Conservation (phyloP, 2,329 filamentous ascomycete genomes). For the Venturiaceae sp. region DNA sequence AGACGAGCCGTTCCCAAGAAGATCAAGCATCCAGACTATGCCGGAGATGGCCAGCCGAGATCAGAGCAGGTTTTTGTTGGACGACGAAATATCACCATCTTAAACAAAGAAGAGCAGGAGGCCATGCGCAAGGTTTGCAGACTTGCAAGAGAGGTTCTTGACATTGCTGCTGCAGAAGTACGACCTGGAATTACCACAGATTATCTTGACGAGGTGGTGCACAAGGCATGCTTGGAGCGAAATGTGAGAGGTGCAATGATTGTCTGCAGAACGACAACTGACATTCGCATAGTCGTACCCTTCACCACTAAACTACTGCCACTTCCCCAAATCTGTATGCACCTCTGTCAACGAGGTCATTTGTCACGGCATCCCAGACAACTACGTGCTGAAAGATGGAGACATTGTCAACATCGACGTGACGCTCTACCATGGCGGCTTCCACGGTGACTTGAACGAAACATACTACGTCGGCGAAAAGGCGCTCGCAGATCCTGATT, state of each 20-base stretch:
- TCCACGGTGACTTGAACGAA: conserved; percentile 95
- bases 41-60: conserved; percentile 65
- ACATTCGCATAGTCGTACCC: conserved; percentile 68
- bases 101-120: conserved; percentile 71
- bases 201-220: conserved; percentile 87
- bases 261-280: neutral
- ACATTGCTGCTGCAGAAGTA: conserved; percentile 74
- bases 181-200: conserved; percentile 94
- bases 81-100: conserved; percentile 72
- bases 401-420: conserved; percentile 98
- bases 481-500: conserved; percentile 72
- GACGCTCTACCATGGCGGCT: conserved; percentile 86
- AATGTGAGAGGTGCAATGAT: conserved; percentile 50
- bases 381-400: conserved; percentile 76
- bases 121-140: conserved; percentile 89
- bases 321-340: conserved; percentile 97
- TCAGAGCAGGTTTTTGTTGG: conserved; percentile 56
- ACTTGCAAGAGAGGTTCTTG: conserved; percentile 80
- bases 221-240: conserved; percentile 88
- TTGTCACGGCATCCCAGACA: conserved; percentile 95
- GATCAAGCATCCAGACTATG: conserved; percentile 82
- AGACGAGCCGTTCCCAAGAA: conserved; percentile 55
- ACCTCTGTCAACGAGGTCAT: conserved; percentile 96
- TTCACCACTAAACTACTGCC: conserved; percentile 87
- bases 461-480: conserved; percentile 96